Percentiles rank a stretch among this genome's conserved stretches.
Conservation (phyloP, 495 filamentous ascomycete species). For the Apodospora peruviana region DNA sequence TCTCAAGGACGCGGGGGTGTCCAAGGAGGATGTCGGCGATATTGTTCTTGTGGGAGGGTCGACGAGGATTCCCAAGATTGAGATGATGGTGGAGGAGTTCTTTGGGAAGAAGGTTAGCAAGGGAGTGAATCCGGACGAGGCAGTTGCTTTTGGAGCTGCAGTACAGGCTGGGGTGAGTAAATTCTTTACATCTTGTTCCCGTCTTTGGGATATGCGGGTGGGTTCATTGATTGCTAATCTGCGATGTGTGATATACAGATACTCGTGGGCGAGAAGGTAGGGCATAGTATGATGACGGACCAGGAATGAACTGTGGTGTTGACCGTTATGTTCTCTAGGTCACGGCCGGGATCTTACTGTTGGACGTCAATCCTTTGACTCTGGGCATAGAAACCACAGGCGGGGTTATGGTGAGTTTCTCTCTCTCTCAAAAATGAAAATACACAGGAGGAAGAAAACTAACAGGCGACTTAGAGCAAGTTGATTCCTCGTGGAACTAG, state of each 20-base stretch:
- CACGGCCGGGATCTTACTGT: no score
- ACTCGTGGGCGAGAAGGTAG: slow-evolving; percentile 68
- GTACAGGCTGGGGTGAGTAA: slow-evolving; percentile 72
- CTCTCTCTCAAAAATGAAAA: no score
- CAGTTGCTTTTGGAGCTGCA: slow-evolving; percentile 89
- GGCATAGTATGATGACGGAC: no score
- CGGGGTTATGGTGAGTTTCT: slow-evolving; percentile 61
- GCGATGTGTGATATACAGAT: slow-evolving; percentile 24
- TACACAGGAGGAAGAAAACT: no score
- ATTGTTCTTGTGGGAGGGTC: slow-evolving; percentile 86
- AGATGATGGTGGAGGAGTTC: slow-evolving; percentile 83
- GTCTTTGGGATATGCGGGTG: neutral
- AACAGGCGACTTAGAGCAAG: no score
- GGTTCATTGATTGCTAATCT: no score
- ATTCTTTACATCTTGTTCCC: neutral
- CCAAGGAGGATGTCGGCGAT: slow-evolving; percentile 72
- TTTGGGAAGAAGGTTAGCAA: slow-evolving; percentile 91
- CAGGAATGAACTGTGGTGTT: neutral
- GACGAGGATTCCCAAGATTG: slow-evolving; percentile 91
- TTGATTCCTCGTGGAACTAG: slow-evolving; percentile 84
- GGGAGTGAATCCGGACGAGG: slow-evolving; percentile 94
- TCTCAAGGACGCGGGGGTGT: slow-evolving; percentile 75
- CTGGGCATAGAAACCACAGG: slow-evolving; percentile 95
- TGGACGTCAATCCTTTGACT: slow-evolving; percentile 93
- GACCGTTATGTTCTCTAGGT: neutral